Evolutionary conservation across 768 basidiomycete genomes (phyloP).

Genomic region (Amanita pseudoporphyria): DNA sequence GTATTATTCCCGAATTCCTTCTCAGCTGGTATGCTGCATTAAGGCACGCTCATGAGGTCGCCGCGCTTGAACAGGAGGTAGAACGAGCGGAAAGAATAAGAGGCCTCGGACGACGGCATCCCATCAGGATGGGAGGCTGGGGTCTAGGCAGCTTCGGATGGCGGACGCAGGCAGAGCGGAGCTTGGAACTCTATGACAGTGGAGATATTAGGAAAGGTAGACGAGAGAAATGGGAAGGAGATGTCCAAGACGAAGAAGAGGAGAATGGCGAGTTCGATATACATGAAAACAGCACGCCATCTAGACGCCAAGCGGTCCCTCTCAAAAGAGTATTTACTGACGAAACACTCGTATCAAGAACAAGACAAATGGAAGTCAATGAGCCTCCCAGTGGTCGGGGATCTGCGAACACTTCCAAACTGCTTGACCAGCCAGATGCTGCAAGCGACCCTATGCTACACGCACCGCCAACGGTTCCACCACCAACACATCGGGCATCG

Average conservation of each 20-base stretch:
- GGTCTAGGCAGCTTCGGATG: constrained; percentile 62
- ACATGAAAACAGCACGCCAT: background rate
- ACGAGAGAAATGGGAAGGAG: background rate
- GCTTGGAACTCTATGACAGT: background rate
- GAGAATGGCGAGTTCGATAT: background rate
- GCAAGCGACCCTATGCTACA: background rate
- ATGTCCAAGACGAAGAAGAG: background rate
- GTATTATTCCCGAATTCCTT: constrained; percentile 29
- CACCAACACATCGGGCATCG: constrained; percentile 22
- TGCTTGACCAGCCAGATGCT: background rate
- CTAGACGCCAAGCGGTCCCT: too few relatives aligned
- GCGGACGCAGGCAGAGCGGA: constrained; percentile 16
- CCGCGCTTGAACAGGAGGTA: constrained; percentile 60
- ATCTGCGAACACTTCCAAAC: background rate
- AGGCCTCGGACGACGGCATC: constrained; percentile 39
- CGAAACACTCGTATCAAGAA: background rate
- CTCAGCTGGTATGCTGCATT: constrained; percentile 50
- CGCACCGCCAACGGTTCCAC: constrained; percentile 8
- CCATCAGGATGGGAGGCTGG: constrained; percentile 42
- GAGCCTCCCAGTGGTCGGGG: background rate
- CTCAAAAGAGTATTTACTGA: background rate
- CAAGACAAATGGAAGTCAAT: background rate
- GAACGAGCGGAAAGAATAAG: constrained; percentile 60
- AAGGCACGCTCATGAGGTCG: constrained; percentile 60
- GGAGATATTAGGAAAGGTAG: background rate